phyloP scores from a whole-genome alignment of 2,329 filamentous ascomycete genomes.

The Verticillium longisporum region DNA sequence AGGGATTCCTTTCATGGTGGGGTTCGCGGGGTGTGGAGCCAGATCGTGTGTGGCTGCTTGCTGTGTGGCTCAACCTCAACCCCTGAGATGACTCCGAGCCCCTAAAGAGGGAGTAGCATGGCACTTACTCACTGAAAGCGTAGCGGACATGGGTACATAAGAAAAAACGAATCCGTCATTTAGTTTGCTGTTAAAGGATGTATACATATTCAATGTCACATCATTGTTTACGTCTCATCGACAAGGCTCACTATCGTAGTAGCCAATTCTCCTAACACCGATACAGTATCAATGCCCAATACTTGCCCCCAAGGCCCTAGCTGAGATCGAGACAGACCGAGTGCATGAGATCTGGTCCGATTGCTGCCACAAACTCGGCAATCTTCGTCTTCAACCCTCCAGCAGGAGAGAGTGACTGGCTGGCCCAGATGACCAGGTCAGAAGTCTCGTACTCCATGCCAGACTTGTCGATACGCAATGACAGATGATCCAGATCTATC shows the following conservation, averaged over 20 bases:
- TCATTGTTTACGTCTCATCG: too few species aligned
- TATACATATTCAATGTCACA: too few species aligned
- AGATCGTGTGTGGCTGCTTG: not conserved
- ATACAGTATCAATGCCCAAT: too few species aligned
- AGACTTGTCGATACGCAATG: constrained; percentile 38
- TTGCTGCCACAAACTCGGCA: constrained; percentile 59
- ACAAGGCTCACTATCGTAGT: too few species aligned
- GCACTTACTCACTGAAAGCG: too few species aligned
- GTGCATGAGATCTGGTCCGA: constrained; percentile 53
- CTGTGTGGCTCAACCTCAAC: not conserved
- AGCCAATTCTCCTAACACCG: too few species aligned
- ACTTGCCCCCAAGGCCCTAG: not conserved
- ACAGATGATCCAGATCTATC: constrained; percentile 53
- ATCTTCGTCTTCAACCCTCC: constrained; percentile 54
- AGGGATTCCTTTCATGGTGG: not conserved
- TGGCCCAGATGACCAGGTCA: constrained; percentile 55
- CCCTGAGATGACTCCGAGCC: not conserved
- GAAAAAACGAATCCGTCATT: too few species aligned
- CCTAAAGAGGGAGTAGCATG: not conserved
- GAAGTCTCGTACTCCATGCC: constrained; percentile 33
- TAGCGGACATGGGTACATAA: too few species aligned
- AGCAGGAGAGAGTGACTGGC: constrained; percentile 32
- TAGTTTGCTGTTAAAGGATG: too few species aligned
- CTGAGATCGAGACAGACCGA: constrained; percentile 53
- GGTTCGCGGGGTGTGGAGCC: not conserved